These are phyloP conservation scores for Schrenkiella parvula DNA, from an alignment of 345 rosid species.

Conservation along the genomic window DNA sequence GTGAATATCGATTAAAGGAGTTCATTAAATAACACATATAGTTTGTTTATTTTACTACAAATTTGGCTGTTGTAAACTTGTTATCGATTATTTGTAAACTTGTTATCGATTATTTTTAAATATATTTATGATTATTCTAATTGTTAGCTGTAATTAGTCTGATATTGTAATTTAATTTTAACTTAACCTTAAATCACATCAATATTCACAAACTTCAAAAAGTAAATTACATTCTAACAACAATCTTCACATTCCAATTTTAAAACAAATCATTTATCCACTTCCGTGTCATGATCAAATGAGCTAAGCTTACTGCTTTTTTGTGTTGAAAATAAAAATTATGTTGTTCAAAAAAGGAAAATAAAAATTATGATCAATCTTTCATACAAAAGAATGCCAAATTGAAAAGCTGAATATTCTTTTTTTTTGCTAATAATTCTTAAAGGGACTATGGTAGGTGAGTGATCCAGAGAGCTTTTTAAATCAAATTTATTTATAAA, in stretches of 20 bases:
- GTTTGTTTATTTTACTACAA: not conserved
- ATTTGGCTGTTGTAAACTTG: not conserved
- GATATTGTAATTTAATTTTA: not conserved
- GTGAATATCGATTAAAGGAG: not conserved
- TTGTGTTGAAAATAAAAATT: not conserved
- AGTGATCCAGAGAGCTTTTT: not conserved
- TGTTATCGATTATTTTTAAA: not conserved
- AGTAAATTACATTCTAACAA: not conserved
- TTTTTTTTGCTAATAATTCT: conserved; percentile 14
- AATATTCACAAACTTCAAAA: not conserved
- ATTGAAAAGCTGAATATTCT: conserved; percentile 25
- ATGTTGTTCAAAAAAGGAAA: too few relatives aligned
- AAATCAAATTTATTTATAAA: not conserved
- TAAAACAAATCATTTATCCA: not conserved
- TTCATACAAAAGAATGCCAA: conserved; percentile 14
- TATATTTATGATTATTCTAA: not conserved
- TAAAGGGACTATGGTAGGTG: conserved; percentile 17
- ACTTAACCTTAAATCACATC: not conserved
- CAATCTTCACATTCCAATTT: not conserved
- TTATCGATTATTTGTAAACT: not conserved
- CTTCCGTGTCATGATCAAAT: not conserved
- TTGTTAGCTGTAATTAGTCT: not conserved
- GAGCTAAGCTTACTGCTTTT: not conserved
- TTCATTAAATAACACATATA: not conserved
- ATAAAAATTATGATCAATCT: not conserved